phyloP scores from a whole-genome alignment of 495 filamentous ascomycete genomes.

The Podospora tetraspora region DNA sequence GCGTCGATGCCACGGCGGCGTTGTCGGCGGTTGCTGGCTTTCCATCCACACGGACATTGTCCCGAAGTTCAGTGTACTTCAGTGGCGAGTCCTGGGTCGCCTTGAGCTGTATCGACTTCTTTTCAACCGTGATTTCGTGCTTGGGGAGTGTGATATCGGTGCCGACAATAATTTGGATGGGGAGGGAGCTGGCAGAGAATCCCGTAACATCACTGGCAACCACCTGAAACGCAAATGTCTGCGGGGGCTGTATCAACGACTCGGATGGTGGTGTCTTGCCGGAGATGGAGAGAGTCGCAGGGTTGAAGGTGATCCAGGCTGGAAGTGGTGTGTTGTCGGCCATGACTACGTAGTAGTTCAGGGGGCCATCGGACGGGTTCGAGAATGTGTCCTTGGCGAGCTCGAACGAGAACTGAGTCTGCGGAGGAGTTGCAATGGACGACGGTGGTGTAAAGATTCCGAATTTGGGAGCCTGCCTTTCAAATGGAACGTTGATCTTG shows the following conservation, averaged over 20 bases:
- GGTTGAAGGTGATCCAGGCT: conserved; percentile 78
- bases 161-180: conserved; percentile 66
- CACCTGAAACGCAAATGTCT: conserved; percentile 66
- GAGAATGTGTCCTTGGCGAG: conserved; percentile 38
- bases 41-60: conserved; percentile 59
- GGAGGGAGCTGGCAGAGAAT: conserved; percentile 60
- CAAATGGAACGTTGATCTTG: conserved; percentile 31
- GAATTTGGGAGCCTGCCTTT: conserved; percentile 35
- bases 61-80: conserved; percentile 47
- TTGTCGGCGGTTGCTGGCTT: conserved; percentile 41
- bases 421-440: conserved; percentile 35
- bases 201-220: conserved; percentile 77
- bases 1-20: conserved; percentile 42
- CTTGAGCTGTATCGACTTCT: conserved; percentile 53
- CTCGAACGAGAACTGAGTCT: conserved; percentile 34
- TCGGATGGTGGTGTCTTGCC: conserved; percentile 63
- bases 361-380: conserved; percentile 17
- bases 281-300: conserved; percentile 57
- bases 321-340: conserved; percentile 75
- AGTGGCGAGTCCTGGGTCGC: conserved; percentile 53
- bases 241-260: conserved; percentile 60
- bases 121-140: conserved; percentile 52
- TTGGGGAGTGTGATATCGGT: conserved; percentile 40
- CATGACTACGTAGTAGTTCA: conserved; percentile 71
- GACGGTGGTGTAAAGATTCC: conserved; percentile 38